Evolutionary conservation across 257 asterid species (phyloP).

Genomic region (Solanum arcanum): DNA sequence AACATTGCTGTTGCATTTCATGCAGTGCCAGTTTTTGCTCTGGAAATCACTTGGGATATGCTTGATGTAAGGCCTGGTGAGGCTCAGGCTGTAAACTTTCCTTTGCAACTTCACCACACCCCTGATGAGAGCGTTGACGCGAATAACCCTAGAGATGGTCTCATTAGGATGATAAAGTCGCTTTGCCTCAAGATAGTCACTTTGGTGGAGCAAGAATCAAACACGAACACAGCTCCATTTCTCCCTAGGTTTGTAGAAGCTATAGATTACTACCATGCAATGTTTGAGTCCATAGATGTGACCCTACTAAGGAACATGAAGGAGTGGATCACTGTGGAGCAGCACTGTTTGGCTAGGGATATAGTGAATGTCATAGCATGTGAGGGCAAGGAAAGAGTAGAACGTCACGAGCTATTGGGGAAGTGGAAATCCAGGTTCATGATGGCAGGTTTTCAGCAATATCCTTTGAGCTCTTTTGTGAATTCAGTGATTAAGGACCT

Average conservation of each 20-base stretch:
- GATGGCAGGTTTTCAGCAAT: constrained; percentile 17
- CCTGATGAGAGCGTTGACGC: constrained; percentile 91
- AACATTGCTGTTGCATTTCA: background rate
- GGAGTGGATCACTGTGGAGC: constrained; percentile 12
- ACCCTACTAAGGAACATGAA: constrained; percentile 8
- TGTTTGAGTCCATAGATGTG: constrained; percentile 79
- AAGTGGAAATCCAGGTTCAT: constrained; percentile 14
- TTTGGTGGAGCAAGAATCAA: constrained; percentile 89
- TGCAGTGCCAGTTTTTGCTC: constrained; percentile 60
- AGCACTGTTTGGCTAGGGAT: constrained; percentile 13
- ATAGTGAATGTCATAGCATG: constrained; percentile 54
- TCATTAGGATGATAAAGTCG: constrained; percentile 66
- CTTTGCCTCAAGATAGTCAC: constrained; percentile 72
- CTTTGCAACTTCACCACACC: constrained; percentile 88
- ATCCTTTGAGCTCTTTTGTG: constrained; percentile 9
- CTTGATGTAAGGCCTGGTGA: constrained; percentile 69
- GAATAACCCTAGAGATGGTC: constrained; percentile 76
- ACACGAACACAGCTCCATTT: constrained; percentile 78
- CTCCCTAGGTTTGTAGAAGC: constrained; percentile 60
- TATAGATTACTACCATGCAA: constrained; percentile 67
- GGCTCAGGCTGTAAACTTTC: constrained; percentile 77
- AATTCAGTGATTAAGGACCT: constrained; percentile 7
- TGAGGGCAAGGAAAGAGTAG: constrained; percentile 88
- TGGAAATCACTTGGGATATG: constrained; percentile 49
- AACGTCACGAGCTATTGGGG: constrained; percentile 75